Evolutionary conservation across 2,329 filamentous ascomycete genomes (phyloP).

Genomic region (Bipolaris victoriae): DNA sequence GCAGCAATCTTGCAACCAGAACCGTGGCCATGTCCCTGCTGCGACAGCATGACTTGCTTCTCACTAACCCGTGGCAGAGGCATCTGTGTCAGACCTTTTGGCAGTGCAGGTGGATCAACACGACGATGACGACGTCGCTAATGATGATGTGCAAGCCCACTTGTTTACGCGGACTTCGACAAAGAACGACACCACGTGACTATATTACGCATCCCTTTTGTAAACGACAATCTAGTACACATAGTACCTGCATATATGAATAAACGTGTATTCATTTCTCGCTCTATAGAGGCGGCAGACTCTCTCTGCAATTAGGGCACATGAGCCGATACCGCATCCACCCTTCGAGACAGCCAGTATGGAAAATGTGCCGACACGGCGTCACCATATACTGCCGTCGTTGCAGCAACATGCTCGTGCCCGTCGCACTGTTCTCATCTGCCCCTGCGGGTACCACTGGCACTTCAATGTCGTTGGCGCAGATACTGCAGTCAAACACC

Average conservation of each 20-base stretch:
- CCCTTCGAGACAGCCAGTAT: slow-evolving; percentile 86
- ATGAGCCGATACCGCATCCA: slow-evolving; percentile 95
- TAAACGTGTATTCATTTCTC: neutral
- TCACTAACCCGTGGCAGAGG: neutral
- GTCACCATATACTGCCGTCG: slow-evolving; percentile 94
- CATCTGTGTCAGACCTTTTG: neutral
- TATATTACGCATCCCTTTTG: too few relatives aligned
- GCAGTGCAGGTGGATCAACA: neutral
- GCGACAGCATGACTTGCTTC: too few relatives aligned
- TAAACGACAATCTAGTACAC: neutral
- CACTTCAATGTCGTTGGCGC: slow-evolving; percentile 88
- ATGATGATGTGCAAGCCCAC: slow-evolving; percentile 3
- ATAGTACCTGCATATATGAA: neutral
- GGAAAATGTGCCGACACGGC: slow-evolving; percentile 94
- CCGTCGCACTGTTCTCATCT: slow-evolving; percentile 41
- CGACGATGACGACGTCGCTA: neutral
- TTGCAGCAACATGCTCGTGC: slow-evolving; percentile 68
- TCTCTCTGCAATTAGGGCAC: slow-evolving; percentile 93
- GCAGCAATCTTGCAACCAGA: neutral
- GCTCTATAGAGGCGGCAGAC: slow-evolving; percentile 77
- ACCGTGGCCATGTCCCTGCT: too few relatives aligned
- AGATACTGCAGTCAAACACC: slow-evolving; percentile 91
- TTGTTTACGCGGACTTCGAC: slow-evolving; percentile 8
- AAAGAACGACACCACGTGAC: neutral
- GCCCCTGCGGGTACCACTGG: slow-evolving; percentile 70